phyloP scores from a whole-genome alignment of 2,329 filamentous ascomycete genomes.

The Bipolaris bicolor region DNA sequence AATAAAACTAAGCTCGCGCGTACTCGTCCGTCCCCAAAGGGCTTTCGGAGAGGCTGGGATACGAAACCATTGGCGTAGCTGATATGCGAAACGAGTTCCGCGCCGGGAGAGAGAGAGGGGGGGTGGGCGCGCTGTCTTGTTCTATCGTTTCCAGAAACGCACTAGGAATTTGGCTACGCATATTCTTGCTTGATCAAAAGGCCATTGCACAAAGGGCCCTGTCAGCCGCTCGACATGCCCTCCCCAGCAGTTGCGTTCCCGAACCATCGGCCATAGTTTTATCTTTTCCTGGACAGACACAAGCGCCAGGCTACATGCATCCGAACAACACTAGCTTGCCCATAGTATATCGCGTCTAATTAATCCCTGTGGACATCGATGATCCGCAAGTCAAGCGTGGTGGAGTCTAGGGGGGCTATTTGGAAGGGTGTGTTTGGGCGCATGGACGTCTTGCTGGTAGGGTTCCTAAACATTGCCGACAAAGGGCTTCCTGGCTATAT shows the following conservation, averaged over 20 bases:
- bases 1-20: neutral
- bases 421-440: slow-evolving; percentile 11
- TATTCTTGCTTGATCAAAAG: slow-evolving; percentile 5
- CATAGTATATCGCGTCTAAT: slow-evolving; percentile 2
- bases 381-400: slow-evolving; percentile 13
- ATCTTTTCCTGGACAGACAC: slow-evolving; percentile 9
- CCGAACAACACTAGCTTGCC: slow-evolving; percentile 1
- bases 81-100: slow-evolving; percentile 3
- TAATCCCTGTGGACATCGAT: slow-evolving; percentile 17
- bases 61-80: neutral
- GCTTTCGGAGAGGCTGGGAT: slow-evolving; percentile 1
- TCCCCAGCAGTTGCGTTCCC: slow-evolving; percentile 12
- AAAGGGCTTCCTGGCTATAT: slow-evolving; percentile 16
- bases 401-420: slow-evolving; percentile 11
- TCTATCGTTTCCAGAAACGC: slow-evolving; percentile 16
- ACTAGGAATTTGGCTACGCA: slow-evolving; percentile 9
- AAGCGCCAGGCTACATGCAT: slow-evolving; percentile 7
- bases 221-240: slow-evolving; percentile 19
- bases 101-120: neutral
- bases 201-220: neutral
- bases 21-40: neutral
- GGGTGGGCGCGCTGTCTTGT: neutral
- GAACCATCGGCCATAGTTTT: slow-evolving; percentile 15
- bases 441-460: slow-evolving; percentile 11
- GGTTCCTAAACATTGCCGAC: slow-evolving; percentile 11